Evolutionary conservation across 495 filamentous ascomycete species (phyloP).

Genomic region (Hyaloscypha finlandica): DNA sequence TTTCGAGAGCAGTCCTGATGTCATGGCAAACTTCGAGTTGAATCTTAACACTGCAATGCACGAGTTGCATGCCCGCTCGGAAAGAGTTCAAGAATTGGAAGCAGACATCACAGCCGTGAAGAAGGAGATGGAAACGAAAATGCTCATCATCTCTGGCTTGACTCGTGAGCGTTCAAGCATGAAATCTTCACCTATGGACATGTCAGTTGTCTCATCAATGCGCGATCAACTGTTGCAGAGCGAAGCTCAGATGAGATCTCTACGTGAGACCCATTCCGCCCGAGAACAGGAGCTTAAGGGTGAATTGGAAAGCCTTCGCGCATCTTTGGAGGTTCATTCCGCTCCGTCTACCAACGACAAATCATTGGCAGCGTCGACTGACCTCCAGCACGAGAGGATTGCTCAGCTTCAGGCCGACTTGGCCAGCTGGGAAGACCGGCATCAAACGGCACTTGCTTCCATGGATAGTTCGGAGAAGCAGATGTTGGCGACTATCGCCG

Average conservation of each 20-base stretch:
- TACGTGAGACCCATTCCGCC: slow-evolving; percentile 69
- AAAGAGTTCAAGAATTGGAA: slow-evolving; percentile 87
- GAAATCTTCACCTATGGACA: slow-evolving; percentile 86
- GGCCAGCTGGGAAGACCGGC: slow-evolving; percentile 70
- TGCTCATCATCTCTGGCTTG: slow-evolving; percentile 89
- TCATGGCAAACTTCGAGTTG: slow-evolving; percentile 88
- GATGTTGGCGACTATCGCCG: slow-evolving; percentile 68
- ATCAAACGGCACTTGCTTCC: slow-evolving; percentile 67
- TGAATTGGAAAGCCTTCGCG: slow-evolving; percentile 68
- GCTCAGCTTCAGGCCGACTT: slow-evolving; percentile 74
- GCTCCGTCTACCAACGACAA: slow-evolving; percentile 27
- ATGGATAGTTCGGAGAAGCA: slow-evolving; percentile 74
- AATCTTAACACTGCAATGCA: slow-evolving; percentile 92
- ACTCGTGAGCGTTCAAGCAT: slow-evolving; percentile 89
- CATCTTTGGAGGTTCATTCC: slow-evolving; percentile 48
- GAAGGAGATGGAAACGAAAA: slow-evolving; percentile 96
- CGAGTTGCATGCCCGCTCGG: slow-evolving; percentile 82
- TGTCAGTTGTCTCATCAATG: slow-evolving; percentile 85
- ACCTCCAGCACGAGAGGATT: slow-evolving; percentile 63
- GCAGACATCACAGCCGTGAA: slow-evolving; percentile 79
- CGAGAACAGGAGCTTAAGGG: slow-evolving; percentile 73
- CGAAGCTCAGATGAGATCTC: slow-evolving; percentile 72
- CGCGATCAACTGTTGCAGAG: slow-evolving; percentile 84
- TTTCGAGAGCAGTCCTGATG: slow-evolving; percentile 77
- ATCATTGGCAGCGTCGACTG: background rate